phyloP scores from a whole-genome alignment of 2,329 filamentous ascomycete species.

The Rutstroemia sp. region DNA sequence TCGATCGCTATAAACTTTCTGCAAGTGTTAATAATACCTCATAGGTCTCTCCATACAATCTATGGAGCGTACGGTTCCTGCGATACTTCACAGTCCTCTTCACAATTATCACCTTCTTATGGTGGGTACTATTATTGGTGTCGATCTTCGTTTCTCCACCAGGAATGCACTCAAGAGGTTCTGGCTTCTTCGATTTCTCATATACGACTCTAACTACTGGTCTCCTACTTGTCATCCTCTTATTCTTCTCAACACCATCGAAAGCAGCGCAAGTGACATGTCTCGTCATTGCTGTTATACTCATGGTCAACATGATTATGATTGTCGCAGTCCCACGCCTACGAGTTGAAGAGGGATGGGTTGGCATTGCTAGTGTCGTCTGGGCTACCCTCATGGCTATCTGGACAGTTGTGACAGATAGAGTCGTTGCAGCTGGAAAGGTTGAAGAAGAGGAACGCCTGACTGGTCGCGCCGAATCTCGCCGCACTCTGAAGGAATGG shows the following conservation, averaged over 20 bases:
- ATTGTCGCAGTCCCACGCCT: conserved; percentile 68
- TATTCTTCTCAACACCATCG: conserved; percentile 86
- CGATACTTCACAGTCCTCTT: conserved; percentile 74
- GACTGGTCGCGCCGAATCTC: conserved; percentile 80
- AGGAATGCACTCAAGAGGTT: conserved; percentile 76
- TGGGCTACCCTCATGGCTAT: conserved; percentile 75
- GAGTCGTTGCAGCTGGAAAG: conserved; percentile 86
- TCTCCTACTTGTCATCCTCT: conserved; percentile 65
- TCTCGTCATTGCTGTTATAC: conserved; percentile 55
- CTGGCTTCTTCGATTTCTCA: conserved; percentile 85
- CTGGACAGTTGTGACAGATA: conserved; percentile 74
- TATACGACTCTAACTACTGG: conserved; percentile 73
- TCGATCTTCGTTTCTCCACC: conserved; percentile 88
- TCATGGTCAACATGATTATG: conserved; percentile 71
- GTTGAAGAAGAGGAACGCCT: conserved; percentile 85
- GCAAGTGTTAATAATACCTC: background rate
- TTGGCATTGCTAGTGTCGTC: conserved; percentile 76
- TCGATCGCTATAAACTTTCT: background rate
- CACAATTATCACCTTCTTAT: conserved; percentile 68
- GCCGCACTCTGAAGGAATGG: conserved; percentile 80
- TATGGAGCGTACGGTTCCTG: conserved; percentile 80
- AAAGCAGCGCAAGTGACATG: conserved; percentile 69
- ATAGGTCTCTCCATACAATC: conserved; percentile 80
- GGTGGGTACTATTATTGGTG: conserved; percentile 88
- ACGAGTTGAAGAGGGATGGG: conserved; percentile 80